These are phyloP conservation scores for Pythium phragmitis DNA, from an alignment of 352 stramenopile species.

Conservation along the genomic window DNA sequence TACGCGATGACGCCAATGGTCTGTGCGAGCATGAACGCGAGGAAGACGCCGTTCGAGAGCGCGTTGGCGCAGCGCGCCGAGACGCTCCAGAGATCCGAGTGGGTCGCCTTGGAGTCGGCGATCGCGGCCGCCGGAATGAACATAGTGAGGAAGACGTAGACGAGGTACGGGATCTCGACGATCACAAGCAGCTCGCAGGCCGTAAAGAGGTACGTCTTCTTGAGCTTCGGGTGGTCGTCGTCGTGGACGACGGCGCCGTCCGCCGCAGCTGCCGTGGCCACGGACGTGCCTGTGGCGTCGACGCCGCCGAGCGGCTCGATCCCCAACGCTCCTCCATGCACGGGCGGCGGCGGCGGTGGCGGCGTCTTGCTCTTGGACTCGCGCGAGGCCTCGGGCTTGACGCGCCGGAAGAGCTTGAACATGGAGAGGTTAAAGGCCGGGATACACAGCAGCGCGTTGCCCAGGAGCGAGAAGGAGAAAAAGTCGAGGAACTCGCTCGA, in stretches of 20 bases:
- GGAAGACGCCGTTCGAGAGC: slow-evolving; percentile 25
- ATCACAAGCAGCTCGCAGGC: slow-evolving; percentile 78
- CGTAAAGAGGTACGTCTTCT: slow-evolving; percentile 75
- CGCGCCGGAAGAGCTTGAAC: slow-evolving; percentile 50
- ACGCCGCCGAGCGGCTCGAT: slow-evolving; percentile 26
- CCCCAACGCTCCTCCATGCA: slow-evolving; percentile 18
- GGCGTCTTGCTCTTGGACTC: background rate
- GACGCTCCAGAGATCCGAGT: slow-evolving; percentile 37
- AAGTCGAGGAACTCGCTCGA: slow-evolving; percentile 66
- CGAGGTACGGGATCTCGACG: slow-evolving; percentile 67
- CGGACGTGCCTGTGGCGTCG: slow-evolving; percentile 24
- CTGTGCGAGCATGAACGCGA: slow-evolving; percentile 49
- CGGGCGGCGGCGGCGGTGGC: background rate
- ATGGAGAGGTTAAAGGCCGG: slow-evolving; percentile 61
- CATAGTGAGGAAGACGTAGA: slow-evolving; percentile 53
- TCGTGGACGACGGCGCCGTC: slow-evolving; percentile 39
- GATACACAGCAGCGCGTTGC: slow-evolving; percentile 66
- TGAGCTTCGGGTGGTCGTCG: slow-evolving; percentile 47
- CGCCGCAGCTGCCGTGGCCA: slow-evolving; percentile 34
- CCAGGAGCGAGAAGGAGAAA: slow-evolving; percentile 58
- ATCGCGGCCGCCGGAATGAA: slow-evolving; percentile 28
- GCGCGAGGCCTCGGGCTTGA: slow-evolving; percentile 28
- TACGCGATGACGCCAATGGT: slow-evolving; percentile 57
- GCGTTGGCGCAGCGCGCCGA: slow-evolving; percentile 37
- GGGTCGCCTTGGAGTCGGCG: slow-evolving; percentile 17